Evolutionary conservation across 768 basidiomycete species (phyloP).

Genomic region (Galerina sulciceps): DNA sequence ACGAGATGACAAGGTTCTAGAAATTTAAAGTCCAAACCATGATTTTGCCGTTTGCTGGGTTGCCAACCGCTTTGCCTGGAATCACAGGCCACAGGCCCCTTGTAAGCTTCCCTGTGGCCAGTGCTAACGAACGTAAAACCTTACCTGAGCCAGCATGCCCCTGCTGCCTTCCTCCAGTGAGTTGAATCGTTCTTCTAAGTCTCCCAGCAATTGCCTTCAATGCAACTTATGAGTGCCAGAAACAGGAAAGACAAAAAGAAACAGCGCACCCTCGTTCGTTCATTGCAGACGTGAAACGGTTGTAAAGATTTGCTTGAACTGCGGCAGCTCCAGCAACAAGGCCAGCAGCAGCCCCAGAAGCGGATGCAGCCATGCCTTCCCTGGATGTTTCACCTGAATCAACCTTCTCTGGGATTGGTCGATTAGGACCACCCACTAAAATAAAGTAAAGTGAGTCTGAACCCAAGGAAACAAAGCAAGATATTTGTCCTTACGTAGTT

Average conservation of each 20-base stretch:
- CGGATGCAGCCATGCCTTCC: slow-evolving; percentile 15
- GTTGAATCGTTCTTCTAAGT: slow-evolving; percentile 65
- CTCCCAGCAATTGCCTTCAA: slow-evolving; percentile 61
- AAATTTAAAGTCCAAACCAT: slow-evolving; percentile 63
- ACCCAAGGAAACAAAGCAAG: neutral
- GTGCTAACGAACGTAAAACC: neutral
- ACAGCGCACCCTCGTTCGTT: slow-evolving; percentile 62
- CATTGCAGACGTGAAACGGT: slow-evolving; percentile 54
- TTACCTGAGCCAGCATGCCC: slow-evolving; percentile 67
- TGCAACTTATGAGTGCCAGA: neutral
- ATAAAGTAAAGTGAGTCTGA: neutral
- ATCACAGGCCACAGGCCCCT: neutral
- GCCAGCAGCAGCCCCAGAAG: slow-evolving; percentile 26
- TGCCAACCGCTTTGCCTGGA: slow-evolving; percentile 66
- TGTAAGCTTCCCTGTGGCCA: neutral
- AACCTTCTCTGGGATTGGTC: slow-evolving; percentile 49
- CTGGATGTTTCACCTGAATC: slow-evolving; percentile 6
- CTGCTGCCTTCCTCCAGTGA: slow-evolving; percentile 69
- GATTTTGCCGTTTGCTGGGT: slow-evolving; percentile 64
- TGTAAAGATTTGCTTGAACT: slow-evolving; percentile 46
- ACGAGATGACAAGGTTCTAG: neutral
- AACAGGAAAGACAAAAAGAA: neutral
- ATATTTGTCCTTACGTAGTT: slow-evolving; percentile 48
- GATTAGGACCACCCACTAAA: slow-evolving; percentile 68
- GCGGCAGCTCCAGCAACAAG: slow-evolving; percentile 38